These are phyloP conservation scores for Penicillium roqueforti DNA, from an alignment of 495 filamentous ascomycete genomes.

Conservation along the genomic window DNA sequence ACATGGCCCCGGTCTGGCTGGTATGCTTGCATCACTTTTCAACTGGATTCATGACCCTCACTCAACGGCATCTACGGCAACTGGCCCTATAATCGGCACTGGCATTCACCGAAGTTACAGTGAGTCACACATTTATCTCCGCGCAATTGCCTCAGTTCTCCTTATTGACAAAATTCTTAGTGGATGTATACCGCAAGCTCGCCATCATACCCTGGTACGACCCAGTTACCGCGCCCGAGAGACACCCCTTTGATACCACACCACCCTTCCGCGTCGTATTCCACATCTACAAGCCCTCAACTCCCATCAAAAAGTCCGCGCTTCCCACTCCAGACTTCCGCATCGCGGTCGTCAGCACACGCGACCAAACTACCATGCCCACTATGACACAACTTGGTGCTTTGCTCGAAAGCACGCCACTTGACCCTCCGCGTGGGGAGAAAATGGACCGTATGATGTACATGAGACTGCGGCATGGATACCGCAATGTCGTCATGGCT, in stretches of 20 bases:
- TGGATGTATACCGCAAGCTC: slow-evolving; percentile 70
- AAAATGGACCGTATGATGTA: slow-evolving; percentile 54
- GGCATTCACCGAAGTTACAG: slow-evolving; percentile 78
- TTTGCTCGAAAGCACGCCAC: slow-evolving; percentile 64
- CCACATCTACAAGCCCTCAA: slow-evolving; percentile 74
- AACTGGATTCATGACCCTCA: slow-evolving; percentile 31
- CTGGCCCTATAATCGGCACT: slow-evolving; percentile 68
- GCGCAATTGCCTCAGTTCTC: background rate
- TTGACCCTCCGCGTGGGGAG: slow-evolving; percentile 53
- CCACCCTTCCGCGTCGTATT: slow-evolving; percentile 67
- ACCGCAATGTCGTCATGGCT: slow-evolving; percentile 77
- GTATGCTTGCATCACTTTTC: slow-evolving; percentile 32
- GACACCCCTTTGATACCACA: slow-evolving; percentile 18
- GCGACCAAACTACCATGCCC: slow-evolving; percentile 61
- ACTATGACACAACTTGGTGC: slow-evolving; percentile 63
- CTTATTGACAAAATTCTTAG: slow-evolving; percentile 19
- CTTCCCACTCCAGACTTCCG: slow-evolving; percentile 77
- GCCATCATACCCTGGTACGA: slow-evolving; percentile 71
- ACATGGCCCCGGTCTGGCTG: slow-evolving; percentile 30
- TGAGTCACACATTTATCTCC: slow-evolving; percentile 15
- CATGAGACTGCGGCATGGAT: slow-evolving; percentile 74
- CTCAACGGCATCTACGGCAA: slow-evolving; percentile 26
- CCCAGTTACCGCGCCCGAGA: slow-evolving; percentile 33
- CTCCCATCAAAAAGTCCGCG: slow-evolving; percentile 66
- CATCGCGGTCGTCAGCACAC: slow-evolving; percentile 73